Base-by-base conservation (phyloP, 2,329 filamentous ascomycete genomes). In the Diaporthe sp. region DNA sequence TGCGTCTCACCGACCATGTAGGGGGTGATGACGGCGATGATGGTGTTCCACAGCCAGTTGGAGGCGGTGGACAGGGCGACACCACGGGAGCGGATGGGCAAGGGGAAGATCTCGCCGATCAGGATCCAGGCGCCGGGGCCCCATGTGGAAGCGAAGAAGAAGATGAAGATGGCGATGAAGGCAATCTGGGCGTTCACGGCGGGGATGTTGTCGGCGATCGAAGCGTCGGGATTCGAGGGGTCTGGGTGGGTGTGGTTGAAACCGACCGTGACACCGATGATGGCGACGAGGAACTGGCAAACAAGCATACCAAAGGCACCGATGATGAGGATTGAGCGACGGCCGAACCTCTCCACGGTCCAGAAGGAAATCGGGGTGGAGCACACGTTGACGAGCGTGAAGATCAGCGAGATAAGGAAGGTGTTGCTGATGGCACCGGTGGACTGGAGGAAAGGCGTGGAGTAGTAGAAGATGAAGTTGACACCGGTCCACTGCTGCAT, bases 391-490 rank as follows among this genome's bases (percentile, higher is more conserved):
- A 98, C 94, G 72, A 97, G 90, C 78, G 94, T 97, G 84, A 95
- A 96, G 86, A 98, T 90, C 82, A 98, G 89, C 75, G 92, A 94
- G 83, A 97, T 95, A 80, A 97, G 84, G 90, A 98, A 98, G 58
- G 91, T 88, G 88, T 98, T 93, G 77, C 83, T 79, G 81, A 97
- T 95, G 80, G 94, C 93, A 79, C 93, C 93, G 42, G 94, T 92
- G 34, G 92, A 92, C 85, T 94, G 86, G 87, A 98, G 94, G 91
- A 98, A 97, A 76, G 94, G 91, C 46, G 94, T 95, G 49, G 94
- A 95, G 87, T 93, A 95, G 87, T 95, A 94, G 88, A 96, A 97
- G 88, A 97, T 94, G 86, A 96, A 97, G 90, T 98, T 98, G 86
- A 98, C 94, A 88, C 95, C 94, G 37, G 94, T 96, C 87, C 88